phyloP scores from a whole-genome alignment of 305 asterid genomes.

The Fraxinus latifolia region DNA sequence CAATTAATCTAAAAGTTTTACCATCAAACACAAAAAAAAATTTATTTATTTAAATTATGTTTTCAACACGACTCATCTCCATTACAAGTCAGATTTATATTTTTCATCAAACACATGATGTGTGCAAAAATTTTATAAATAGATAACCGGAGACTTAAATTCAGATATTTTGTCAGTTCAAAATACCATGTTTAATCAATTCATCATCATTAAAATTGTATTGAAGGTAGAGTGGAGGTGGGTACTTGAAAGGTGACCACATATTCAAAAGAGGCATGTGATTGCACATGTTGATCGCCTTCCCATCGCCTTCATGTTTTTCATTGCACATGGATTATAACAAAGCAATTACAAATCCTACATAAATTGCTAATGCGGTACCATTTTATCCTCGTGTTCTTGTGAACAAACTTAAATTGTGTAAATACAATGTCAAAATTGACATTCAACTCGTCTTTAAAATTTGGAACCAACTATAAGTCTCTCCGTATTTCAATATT shows the following conservation, averaged over 20 bases:
- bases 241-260: neutral
- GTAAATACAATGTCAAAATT: neutral
- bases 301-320: constrained; percentile 33
- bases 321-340: constrained; percentile 31
- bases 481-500: neutral
- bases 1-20: neutral
- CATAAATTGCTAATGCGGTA: constrained; percentile 14
- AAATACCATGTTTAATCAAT: too few species aligned
- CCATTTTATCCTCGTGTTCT: constrained; percentile 5
- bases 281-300: constrained; percentile 38
- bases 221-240: neutral
- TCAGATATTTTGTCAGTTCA: neutral
- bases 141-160: neutral
- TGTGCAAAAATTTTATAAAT: neutral
- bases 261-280: constrained; percentile 31
- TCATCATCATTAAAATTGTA: neutral
- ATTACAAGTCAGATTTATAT: neutral
- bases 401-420: neutral
- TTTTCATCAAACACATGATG: neutral
- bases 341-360: constrained; percentile 14
- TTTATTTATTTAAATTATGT: neutral
- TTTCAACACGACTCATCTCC: neutral
- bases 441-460: neutral
- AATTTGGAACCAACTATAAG: neutral
- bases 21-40: neutral